Percentiles rank a stretch among this genome's conserved stretches.
These are phyloP conservation scores for Diacronema lutheri DNA, from an alignment of 78 protist species.

Conservation along the genomic window DNA sequence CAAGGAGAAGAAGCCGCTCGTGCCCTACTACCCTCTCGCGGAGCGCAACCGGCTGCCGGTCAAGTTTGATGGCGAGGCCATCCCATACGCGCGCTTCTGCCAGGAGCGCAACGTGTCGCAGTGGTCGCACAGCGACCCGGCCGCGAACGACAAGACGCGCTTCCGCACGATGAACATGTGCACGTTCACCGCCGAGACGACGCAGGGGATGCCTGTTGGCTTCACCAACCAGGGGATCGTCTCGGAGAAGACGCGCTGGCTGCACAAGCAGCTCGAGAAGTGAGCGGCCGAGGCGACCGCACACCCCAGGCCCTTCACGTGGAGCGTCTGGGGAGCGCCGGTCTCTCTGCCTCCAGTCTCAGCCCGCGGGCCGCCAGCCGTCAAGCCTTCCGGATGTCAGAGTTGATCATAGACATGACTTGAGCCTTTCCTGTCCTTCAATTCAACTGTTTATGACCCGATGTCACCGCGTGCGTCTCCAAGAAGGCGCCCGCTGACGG, in stretches of 20 bases:
- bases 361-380: too few relatives aligned
- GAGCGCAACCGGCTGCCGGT: conserved; percentile 18
- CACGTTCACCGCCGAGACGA: background rate
- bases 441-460: too few relatives aligned
- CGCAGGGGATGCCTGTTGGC: conserved; percentile 23
- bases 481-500: too few relatives aligned
- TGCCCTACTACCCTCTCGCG: background rate
- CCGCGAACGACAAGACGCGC: background rate
- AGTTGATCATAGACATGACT: too few relatives aligned
- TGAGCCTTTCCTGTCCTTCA: too few relatives aligned
- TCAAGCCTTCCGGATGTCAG: too few relatives aligned
- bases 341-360: too few relatives aligned
- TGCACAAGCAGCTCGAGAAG: background rate
- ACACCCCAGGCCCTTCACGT: too few relatives aligned
- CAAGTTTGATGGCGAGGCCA: conserved; percentile 10
- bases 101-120: conserved; percentile 13
- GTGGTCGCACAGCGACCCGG: background rate
- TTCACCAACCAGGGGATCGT: conserved; percentile 30
- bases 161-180: background rate
- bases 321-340: too few relatives aligned
- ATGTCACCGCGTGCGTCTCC: too few relatives aligned
- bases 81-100: conserved; percentile 19
- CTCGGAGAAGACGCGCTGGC: conserved; percentile 3
- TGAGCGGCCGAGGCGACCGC: too few relatives aligned
- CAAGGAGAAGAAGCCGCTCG: background rate